Base-by-base conservation (phyloP, 2,329 filamentous ascomycete species). In the Nectriaceae sp. region DNA sequence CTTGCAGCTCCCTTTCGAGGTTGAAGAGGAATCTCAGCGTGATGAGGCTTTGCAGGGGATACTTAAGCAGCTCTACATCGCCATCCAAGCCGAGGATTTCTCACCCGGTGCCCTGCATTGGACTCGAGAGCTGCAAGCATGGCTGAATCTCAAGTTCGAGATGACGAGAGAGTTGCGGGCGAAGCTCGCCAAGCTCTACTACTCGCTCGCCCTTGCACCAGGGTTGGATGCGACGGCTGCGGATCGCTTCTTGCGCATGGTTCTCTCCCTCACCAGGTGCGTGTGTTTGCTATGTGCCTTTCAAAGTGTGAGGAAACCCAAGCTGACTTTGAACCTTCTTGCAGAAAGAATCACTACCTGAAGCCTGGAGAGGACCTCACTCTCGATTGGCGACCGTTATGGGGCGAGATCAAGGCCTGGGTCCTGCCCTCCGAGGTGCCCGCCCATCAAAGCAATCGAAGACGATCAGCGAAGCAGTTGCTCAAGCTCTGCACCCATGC, bases 61-160 rank as follows among this genome's bases (percentile, higher is more conserved):
- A 61, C 79, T 97, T 59, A 94, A 92, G 68, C 89, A 96, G 65
- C 85, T 99, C 22, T 97, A 96, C 69, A 89, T 97, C 60, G 84
- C 93, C 48, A 79, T 99, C 55, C 87, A 91, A 66, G 88, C 94
- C 3, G 91, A 96, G 57, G 94, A 99, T 70, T 97, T 97, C 70
- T 87, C 88, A 20, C 90, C 93, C 0, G 94, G 94, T 26, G 94
- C 93, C 21, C 79, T 96, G 52, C 93, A 99, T 71, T 99, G 94
- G 94, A 97, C 94, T 15, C 85, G 93, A 59, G 94, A 99, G 80
- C 85, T 99, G 40, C 85, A 92, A 65, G 90, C 88, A 70, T 99
- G 95, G 94, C 79, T 99, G 57, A 89, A 88, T 45, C 84, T 99
- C 70, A 99, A 99, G 77, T 99, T 99, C 67, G 93, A 99, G 73